Evolutionary conservation across 192 early-diverging fungal species (phyloP), one percentile per base, ranked within the genome.

Genomic region (Podila epicladia): DNA sequence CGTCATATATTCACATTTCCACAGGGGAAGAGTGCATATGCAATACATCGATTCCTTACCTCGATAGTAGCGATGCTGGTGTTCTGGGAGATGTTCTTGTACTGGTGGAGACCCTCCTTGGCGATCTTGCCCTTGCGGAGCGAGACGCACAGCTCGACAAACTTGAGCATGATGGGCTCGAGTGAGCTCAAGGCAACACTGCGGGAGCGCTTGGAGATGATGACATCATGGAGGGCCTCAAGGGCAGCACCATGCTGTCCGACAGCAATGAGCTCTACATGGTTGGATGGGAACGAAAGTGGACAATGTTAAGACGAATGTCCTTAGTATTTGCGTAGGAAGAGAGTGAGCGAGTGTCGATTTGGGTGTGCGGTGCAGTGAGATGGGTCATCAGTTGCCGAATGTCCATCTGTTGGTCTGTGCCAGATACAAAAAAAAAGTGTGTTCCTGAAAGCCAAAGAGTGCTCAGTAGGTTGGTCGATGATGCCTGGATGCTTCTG

Each of bases 61-160:
- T 94, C 97, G 82, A 99, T 94, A 12, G 93, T 95, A 22, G 91
- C 85, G 51, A 98, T 94, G 73, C 93, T 95, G 70, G 90, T 94
- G 87, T 98, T 96, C 88, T 99, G 97, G 53, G 96, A 93, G 84
- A 97, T 96, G 88, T 98, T 98, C 87, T 98, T 98, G 89, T 97
- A 99, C 87, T 98, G 95, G 72, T 94, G 94, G 77, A 99, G 89
- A 62, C 92, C 97, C 85, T 99, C 97, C 85, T 97, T 96, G 50
- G 95, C 94, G 59, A 92, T 86, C 89, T 96, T 97, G 63, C 96
- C 95, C 79, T 94, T 92, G 58, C 95, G 89, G 37, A 95, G 88
- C 73, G 92, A 85, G 17, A 99, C 96, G 75, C 92, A 92, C 60
- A 99, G 90, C 82, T 97, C 94, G 51, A 98, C 89, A 82, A 96